phyloP scores from a whole-genome alignment of 805 yeast species.

The Vanderwaltozyma verrucispora region DNA sequence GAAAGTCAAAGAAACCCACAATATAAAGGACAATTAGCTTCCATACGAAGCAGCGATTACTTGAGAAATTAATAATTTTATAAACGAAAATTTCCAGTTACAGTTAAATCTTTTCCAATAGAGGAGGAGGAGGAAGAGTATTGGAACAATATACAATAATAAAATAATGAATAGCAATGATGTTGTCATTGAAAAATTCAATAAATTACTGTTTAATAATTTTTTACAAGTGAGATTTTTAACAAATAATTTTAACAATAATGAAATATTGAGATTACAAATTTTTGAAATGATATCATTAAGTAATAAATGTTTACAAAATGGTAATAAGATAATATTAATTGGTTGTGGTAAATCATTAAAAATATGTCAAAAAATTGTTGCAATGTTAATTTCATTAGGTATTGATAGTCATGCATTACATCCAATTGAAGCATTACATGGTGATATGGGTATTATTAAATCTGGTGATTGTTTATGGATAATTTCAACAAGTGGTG shows the following conservation, averaged over 20 bases:
- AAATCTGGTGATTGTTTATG: slow-evolving; percentile 46
- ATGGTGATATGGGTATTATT: slow-evolving; percentile 78
- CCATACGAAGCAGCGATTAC: too few species aligned
- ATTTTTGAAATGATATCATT: not conserved
- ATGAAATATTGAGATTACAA: not conserved
- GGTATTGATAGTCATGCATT: slow-evolving; percentile 56
- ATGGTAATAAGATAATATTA: slow-evolving; percentile 55
- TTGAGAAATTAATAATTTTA: too few species aligned
- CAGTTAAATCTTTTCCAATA: too few species aligned
- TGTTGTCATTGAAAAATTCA: too few species aligned
- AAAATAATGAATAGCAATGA: too few species aligned
- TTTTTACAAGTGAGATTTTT: too few species aligned
- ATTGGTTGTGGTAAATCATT: slow-evolving; percentile 81
- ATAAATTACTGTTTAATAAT: too few species aligned
- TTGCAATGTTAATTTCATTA: slow-evolving; percentile 74
- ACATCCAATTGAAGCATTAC: slow-evolving; percentile 84
- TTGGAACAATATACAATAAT: too few species aligned
- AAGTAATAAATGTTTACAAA: slow-evolving; percentile 22
- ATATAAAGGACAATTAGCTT: too few species aligned
- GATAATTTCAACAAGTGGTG: slow-evolving; percentile 68
- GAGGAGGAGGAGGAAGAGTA: too few species aligned
- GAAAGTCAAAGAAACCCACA: too few species aligned
- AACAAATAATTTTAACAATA: not conserved
- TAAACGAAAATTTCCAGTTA: too few species aligned
- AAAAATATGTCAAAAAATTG: slow-evolving; percentile 68